phyloP scores from a whole-genome alignment of 2,329 filamentous ascomycete genomes.

The Tolypocladium ovalisporum region DNA sequence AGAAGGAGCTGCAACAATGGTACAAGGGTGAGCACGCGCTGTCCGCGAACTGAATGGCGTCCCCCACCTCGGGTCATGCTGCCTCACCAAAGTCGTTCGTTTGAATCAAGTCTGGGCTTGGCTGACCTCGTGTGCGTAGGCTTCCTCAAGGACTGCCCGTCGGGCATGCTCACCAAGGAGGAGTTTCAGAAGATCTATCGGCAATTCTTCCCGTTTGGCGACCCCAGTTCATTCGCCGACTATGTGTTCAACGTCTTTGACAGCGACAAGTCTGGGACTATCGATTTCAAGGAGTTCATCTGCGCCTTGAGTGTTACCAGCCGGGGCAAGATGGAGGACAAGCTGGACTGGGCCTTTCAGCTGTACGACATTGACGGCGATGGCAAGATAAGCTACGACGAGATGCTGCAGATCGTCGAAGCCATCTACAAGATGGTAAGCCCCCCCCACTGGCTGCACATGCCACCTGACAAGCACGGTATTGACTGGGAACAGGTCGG shows the following conservation, averaged over 20 bases:
- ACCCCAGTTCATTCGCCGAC: conserved; percentile 93
- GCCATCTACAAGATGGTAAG: conserved; percentile 98
- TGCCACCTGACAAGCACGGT: background rate
- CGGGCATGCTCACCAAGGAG: conserved; percentile 91
- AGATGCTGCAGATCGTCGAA: conserved; percentile 98
- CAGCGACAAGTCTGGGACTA: conserved; percentile 90
- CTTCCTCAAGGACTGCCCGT: conserved; percentile 96
- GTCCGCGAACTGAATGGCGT: background rate
- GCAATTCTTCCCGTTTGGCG: conserved; percentile 98
- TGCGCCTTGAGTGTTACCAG: conserved; percentile 95
- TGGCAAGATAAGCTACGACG: conserved; percentile 97
- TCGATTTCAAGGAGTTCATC: conserved; percentile 99
- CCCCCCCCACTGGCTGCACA: background rate
- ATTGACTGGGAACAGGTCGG: conserved; percentile 54
- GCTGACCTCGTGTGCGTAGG: conserved; percentile 38
- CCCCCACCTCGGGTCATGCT: background rate
- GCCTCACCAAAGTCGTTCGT: background rate
- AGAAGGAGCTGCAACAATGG: conserved; percentile 99
- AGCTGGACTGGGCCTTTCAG: conserved; percentile 98
- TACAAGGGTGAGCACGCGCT: conserved; percentile 70
- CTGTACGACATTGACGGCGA: conserved; percentile 98
- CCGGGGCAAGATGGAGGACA: conserved; percentile 98
- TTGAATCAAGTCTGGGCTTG: background rate
- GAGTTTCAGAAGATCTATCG: conserved; percentile 99
- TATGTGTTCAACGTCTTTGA: conserved; percentile 99